Evolutionary conservation across 257 asterid species (phyloP).

Genomic region (Nicotiana obtusifolia): DNA sequence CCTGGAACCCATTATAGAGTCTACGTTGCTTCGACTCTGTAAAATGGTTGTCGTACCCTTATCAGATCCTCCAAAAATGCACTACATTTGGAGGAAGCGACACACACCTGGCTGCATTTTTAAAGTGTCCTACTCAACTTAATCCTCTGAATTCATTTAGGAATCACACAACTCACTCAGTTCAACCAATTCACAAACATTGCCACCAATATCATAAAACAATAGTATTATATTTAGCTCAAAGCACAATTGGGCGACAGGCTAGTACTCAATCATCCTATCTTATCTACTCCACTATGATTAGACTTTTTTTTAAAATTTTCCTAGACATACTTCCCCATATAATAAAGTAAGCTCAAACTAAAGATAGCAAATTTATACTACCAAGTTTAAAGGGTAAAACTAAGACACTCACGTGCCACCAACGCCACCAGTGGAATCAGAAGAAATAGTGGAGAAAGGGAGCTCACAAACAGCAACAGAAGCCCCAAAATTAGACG

Average conservation of each 20-base stretch:
- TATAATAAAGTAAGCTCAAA: not conserved
- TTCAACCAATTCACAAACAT: not conserved
- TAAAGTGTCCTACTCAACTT: not conserved
- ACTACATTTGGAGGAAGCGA: too few species aligned
- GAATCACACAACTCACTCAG: not conserved
- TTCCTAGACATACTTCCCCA: not conserved
- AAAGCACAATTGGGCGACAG: not conserved
- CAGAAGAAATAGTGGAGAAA: constrained; percentile 82
- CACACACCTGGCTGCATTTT: too few species aligned
- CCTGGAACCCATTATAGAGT: not conserved
- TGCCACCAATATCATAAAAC: not conserved
- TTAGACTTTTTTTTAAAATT: not conserved
- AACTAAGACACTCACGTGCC: constrained; percentile 65
- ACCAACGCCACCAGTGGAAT: constrained; percentile 81
- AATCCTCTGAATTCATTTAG: not conserved
- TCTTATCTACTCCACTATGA: not conserved
- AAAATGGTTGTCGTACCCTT: too few species aligned
- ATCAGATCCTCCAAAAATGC: too few species aligned
- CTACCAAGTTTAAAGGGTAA: not conserved
- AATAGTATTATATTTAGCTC: not conserved
- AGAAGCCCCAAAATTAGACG: constrained; percentile 83
- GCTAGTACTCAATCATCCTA: not conserved
- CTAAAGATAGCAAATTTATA: not conserved
- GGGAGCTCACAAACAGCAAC: constrained; percentile 96
- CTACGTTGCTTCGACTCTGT: too few species aligned